Evolutionary conservation across 148 eudicot genomes (phyloP), one percentile per base, ranked within the genome.

Genomic region (Fagopyrum tataricum): DNA sequence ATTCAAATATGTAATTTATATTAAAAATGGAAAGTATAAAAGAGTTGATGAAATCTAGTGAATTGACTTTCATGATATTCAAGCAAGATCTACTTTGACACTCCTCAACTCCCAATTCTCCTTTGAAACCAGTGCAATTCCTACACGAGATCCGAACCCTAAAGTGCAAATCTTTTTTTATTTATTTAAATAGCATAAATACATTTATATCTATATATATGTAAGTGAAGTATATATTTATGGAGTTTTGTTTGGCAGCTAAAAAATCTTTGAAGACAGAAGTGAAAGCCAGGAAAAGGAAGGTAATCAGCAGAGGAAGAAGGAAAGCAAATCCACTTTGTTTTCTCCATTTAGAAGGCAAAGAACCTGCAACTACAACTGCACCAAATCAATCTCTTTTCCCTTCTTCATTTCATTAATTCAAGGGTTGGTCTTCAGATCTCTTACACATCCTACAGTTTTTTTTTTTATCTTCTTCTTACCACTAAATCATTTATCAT

Each of bases 81-180:
- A 78, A 85, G 83, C 84, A 86, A 81, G 85, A 84, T 88, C 87
- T 86, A 74, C 71, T 66, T 68, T 61, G n/a, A 53, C 23, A 20
- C 42, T 31, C 62, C 37, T 56, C 62, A n/a, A 56, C 26, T 9
- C 62, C 62, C 43, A 62, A 59, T 31, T 31, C 26, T 4, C 6
- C 69, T 81, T 90, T 17, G 91, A 79, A 87, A 79, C 76, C 76
- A 67, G 87, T 78, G 76, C 70, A 75, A 75, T 73, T 80, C 74
- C 59, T 81, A 77, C 84, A 83, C 96, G 84, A 83, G 90, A 90
- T 90, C 96, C 96, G 78, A 87, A 78, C 85, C 73, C 68, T 15
- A 23, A 44, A 31, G 10, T 31, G 43, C 74, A 2, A 14, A 24
- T 59, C 66, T 59, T 59, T 23, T 17, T 55, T 55, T 9, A 24